A percentile compares a stretch with the other conserved stretches of the same genome.
phyloP scores from a whole-genome alignment of 345 rosid species.

The Populus nigra region DNA sequence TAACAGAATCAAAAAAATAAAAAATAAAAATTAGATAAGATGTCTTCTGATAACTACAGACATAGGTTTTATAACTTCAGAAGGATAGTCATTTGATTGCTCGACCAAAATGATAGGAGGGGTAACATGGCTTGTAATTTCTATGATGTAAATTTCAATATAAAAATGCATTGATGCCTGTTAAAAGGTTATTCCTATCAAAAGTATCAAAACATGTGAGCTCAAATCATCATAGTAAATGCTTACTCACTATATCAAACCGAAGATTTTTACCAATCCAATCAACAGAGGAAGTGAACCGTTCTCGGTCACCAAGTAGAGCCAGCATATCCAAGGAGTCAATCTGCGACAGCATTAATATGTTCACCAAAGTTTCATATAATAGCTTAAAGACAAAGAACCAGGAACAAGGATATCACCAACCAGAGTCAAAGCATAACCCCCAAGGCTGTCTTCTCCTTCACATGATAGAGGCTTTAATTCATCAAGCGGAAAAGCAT shows the following conservation, averaged over 20 bases:
- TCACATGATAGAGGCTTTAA: conserved; percentile 78
- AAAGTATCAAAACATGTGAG: neutral
- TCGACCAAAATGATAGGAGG: neutral
- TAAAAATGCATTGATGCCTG: too few relatives aligned
- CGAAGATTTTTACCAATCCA: conserved; percentile 97
- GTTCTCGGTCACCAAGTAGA: conserved; percentile 78
- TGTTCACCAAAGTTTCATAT: conserved; percentile 12
- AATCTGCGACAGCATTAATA: conserved; percentile 46
- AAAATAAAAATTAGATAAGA: neutral
- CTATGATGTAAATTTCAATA: too few relatives aligned
- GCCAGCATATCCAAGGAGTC: conserved; percentile 91
- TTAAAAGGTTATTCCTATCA: too few relatives aligned
- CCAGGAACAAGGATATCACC: neutral
- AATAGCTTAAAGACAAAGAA: conserved; percentile 1
- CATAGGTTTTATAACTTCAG: neutral
- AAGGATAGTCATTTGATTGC: neutral
- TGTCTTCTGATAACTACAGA: neutral
- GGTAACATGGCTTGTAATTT: too few relatives aligned
- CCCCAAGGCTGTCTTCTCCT: conserved; percentile 94
- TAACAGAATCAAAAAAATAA: conserved; percentile 6
- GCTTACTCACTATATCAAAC: conserved; percentile 95
- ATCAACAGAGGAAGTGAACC: conserved; percentile 73
- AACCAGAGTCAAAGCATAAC: conserved; percentile 95
- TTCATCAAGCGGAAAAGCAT: conserved; percentile 95
- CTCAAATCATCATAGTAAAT: conserved; percentile 18